phyloP scores from a whole-genome alignment of 148 eudicot species.

The Mesembryanthemum crystallinum region DNA sequence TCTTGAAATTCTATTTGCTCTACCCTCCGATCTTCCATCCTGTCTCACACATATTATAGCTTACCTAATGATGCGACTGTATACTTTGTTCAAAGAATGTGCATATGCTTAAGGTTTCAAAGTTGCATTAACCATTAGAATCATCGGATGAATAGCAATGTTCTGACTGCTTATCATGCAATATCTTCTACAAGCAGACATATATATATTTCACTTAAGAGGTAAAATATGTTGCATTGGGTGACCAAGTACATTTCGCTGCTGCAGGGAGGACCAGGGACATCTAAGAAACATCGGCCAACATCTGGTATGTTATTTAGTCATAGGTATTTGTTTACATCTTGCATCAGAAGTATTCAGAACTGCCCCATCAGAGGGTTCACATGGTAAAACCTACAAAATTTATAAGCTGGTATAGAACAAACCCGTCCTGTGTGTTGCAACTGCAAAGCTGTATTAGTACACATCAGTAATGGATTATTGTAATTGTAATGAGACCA shows the following conservation, averaged over 20 bases:
- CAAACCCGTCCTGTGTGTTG: neutral
- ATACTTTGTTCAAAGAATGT: neutral
- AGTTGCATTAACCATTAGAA: neutral
- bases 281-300: slow-evolving; percentile 66
- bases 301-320: slow-evolving; percentile 45
- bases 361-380: neutral
- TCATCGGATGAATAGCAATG: neutral
- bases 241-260: slow-evolving; percentile 12
- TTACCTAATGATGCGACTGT: neutral
- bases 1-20: neutral
- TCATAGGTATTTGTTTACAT: neutral
- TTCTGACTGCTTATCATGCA: neutral
- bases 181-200: neutral
- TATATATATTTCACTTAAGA: neutral
- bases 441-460: neutral
- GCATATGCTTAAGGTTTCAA: neutral
- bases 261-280: slow-evolving; percentile 60
- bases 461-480: neutral
- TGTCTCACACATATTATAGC: neutral
- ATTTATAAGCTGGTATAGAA: neutral
- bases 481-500: neutral
- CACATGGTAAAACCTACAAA: neutral
- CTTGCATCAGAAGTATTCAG: neutral
- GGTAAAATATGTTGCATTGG: neutral
- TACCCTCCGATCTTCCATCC: neutral